Percentiles rank a stretch among this genome's conserved stretches.
Evolutionary conservation across 495 filamentous ascomycete genomes (phyloP).

Genomic region (Melanomma pulvis-pyrius): DNA sequence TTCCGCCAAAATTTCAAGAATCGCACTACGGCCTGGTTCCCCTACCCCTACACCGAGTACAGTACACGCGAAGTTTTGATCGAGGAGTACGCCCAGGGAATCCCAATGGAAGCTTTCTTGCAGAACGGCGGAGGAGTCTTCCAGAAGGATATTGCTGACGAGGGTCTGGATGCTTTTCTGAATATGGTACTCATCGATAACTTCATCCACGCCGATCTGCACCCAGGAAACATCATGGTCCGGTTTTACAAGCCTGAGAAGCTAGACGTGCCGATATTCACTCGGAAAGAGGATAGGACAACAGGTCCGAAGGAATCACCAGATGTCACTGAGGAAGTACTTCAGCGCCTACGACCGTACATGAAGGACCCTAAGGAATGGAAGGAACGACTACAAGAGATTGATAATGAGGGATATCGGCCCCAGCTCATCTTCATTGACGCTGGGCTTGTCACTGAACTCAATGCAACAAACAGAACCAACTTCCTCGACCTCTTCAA

Average conservation of each 20-base stretch:
- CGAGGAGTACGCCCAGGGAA: constrained; percentile 94
- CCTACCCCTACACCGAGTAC: constrained; percentile 88
- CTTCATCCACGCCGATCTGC: constrained; percentile 97
- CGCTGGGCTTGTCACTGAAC: constrained; percentile 91
- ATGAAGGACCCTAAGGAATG: constrained; percentile 67
- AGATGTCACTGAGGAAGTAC: constrained; percentile 87
- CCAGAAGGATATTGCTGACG: constrained; percentile 90
- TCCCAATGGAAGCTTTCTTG: constrained; percentile 86
- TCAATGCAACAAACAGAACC: constrained; percentile 79
- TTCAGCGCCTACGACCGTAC: constrained; percentile 75
- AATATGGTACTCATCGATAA: constrained; percentile 98
- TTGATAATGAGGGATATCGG: constrained; percentile 89
- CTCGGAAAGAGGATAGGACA: constrained; percentile 46
- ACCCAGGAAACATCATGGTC: constrained; percentile 99
- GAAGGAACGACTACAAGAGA: constrained; percentile 68
- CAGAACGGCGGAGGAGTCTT: constrained; percentile 90
- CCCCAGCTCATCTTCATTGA: constrained; percentile 98
- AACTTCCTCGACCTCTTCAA: constrained; percentile 98
- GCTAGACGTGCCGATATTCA: constrained; percentile 64
- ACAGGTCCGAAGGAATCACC: constrained; percentile 43
- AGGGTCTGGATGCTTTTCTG: constrained; percentile 96
- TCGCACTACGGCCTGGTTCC: constrained; percentile 91
- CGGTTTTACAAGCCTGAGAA: constrained; percentile 88
- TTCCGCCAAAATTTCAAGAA: constrained; percentile 92
- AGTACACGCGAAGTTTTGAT: constrained; percentile 90